A percentile compares a stretch with the other conserved stretches of the same genome.
phyloP scores from a whole-genome alignment of 140 eudicot species.

The Senecio squalidus region DNA sequence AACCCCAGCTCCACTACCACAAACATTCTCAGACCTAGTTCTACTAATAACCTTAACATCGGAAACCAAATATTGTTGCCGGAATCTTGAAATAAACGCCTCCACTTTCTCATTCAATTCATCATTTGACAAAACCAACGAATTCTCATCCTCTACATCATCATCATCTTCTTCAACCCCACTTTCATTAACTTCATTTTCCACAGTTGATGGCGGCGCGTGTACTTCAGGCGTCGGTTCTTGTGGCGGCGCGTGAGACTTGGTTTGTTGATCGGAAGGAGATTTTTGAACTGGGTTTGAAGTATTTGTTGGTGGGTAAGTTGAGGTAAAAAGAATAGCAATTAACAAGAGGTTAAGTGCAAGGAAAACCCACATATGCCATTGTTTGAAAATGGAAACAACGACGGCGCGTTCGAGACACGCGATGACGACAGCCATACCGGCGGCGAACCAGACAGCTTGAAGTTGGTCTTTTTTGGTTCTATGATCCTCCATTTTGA shows the following conservation, averaged over 20 bases:
- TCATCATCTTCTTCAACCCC: slow-evolving; percentile 3
- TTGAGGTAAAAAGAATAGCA: slow-evolving; percentile 78
- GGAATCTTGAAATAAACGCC: slow-evolving; percentile 81
- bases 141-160: slow-evolving; percentile 14
- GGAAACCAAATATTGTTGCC: slow-evolving; percentile 69
- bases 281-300: slow-evolving; percentile 16
- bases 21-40: slow-evolving; percentile 27
- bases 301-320: slow-evolving; percentile 11
- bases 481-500: too few species aligned
- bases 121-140: slow-evolving; percentile 46
- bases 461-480: slow-evolving; percentile 41
- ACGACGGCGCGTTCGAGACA: slow-evolving; percentile 67
- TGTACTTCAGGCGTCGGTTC: not conserved
- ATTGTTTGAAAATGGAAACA: slow-evolving; percentile 53
- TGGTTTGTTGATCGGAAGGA: slow-evolving; percentile 10
- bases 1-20: slow-evolving; percentile 17
- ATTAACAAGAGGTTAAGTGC: slow-evolving; percentile 66
- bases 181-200: slow-evolving; percentile 9
- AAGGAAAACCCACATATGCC: slow-evolving; percentile 63
- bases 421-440: slow-evolving; percentile 56
- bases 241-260: slow-evolving; percentile 11
- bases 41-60: slow-evolving; percentile 38
- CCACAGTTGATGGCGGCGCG: slow-evolving; percentile 9
- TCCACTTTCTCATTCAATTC: slow-evolving; percentile 74
- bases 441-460: slow-evolving; percentile 79